phyloP scores from a whole-genome alignment of 192 early-diverging fungal genomes.

The Coemansia sp. region DNA sequence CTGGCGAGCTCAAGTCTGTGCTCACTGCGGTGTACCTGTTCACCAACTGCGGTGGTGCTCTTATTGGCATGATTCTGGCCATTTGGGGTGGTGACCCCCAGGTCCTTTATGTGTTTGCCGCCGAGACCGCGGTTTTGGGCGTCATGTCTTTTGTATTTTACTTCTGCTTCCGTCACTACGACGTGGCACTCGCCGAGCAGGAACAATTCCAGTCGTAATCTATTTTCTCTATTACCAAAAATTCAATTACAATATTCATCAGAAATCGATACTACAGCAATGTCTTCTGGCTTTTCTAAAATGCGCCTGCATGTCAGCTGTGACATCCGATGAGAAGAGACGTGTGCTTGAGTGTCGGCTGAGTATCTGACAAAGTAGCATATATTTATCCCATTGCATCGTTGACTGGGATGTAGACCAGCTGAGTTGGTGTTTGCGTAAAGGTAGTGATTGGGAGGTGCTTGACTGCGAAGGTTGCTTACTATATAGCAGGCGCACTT shows the following conservation, averaged over 20 bases:
- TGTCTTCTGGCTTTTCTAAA: background rate
- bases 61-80: slow-evolving; percentile 47
- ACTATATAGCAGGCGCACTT: background rate
- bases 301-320: background rate
- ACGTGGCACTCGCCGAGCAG: slow-evolving; percentile 28
- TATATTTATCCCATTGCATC: background rate
- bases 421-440: background rate
- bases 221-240: background rate
- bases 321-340: background rate
- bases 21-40: slow-evolving; percentile 69
- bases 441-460: background rate
- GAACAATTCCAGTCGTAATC: slow-evolving; percentile 13
- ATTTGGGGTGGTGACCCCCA: slow-evolving; percentile 57
- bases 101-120: slow-evolving; percentile 60
- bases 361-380: background rate
- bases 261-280: background rate
- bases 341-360: background rate
- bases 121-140: slow-evolving; percentile 38
- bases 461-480: background rate
- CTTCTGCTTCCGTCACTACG: slow-evolving; percentile 53
- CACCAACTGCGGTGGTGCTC: slow-evolving; percentile 56
- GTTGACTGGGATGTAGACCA: background rate
- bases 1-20: slow-evolving; percentile 63
- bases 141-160: slow-evolving; percentile 48
- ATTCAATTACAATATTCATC: background rate